Evolutionary conservation across 2,329 filamentous ascomycete species (phyloP).

Genomic region (Plectosphaerella plurivora): DNA sequence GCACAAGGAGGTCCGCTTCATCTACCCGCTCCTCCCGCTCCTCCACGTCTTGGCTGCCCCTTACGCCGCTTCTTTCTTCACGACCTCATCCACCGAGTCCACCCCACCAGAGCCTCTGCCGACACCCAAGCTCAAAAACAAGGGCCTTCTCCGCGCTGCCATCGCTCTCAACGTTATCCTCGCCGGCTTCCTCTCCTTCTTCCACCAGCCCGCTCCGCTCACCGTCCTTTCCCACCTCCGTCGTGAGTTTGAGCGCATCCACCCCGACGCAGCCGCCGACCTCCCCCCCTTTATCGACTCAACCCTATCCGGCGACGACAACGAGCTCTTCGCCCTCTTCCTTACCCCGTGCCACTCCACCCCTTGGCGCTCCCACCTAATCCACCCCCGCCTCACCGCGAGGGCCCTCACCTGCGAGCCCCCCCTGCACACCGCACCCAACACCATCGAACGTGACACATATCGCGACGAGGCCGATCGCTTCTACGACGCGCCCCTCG

Average conservation of each 20-base stretch:
- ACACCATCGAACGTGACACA: constrained; percentile 51
- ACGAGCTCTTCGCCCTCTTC: constrained; percentile 66
- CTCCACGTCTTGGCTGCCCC: constrained; percentile 76
- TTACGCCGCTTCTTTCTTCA: constrained; percentile 62
- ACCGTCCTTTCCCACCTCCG: constrained; percentile 72
- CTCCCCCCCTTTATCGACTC: constrained; percentile 19
- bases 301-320: neutral
- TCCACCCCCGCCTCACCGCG: constrained; percentile 69
- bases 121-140: constrained; percentile 40
- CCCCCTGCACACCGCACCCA: constrained; percentile 58
- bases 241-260: constrained; percentile 60
- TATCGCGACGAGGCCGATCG: constrained; percentile 90
- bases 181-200: constrained; percentile 66
- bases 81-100: constrained; percentile 24
- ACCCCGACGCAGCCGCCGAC: constrained; percentile 30
- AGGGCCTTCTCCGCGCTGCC: constrained; percentile 50
- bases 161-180: constrained; percentile 66
- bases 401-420: constrained; percentile 91
- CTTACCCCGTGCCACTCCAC: constrained; percentile 95
- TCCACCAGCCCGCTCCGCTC: constrained; percentile 78
- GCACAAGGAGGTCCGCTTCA: constrained; percentile 97
- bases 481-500: constrained; percentile 67
- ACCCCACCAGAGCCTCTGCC: constrained; percentile 18
- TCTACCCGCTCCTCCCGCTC: constrained; percentile 86
- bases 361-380: constrained; percentile 85